Evolutionary conservation across 345 rosid species (phyloP), one percentile per base, ranked within the genome.

Genomic region (Citrus trifoliata): DNA sequence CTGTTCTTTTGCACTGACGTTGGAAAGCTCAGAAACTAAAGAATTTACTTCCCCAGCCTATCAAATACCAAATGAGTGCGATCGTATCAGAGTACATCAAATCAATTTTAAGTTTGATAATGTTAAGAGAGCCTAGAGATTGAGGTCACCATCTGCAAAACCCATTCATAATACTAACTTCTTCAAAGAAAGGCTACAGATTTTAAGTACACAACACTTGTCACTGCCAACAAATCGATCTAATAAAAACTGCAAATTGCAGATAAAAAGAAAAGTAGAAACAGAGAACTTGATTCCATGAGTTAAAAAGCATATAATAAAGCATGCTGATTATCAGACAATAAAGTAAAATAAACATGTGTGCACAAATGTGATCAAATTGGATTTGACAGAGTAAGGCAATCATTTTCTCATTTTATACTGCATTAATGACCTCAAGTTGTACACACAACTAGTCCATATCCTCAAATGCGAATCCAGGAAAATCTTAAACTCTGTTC

Each of bases 21-120:
- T 83, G 25, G 76, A 77, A 38, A 95, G 93, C 84, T 95, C 97
- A 62, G 62, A 76, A 67, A 87, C 87, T 72, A 89, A 80, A 79
- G 86, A 63, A 61, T 88, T 87, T 9, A 88, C 83, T 24, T 80
- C 82, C 25, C 83, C 91, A 58, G 87, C 93, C 99, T 93, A 86
- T 69, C 74, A 82, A 75, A 6, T 65, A 38, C 28, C 28, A 51
- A 68, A 77, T 40, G 42, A 60, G 35, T 37, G 21, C 2, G 9
- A 35, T 30, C 30, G 1, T 38, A 16, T 12, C 42, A 2, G 18
- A 28, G 21, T 7, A 27, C 22, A 14, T 61, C 42, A 22, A 35
- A 58, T 30, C 64, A 28, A 38, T 30, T 75, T 21, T 27, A 76
- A 28, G 53, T 33, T 13, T 60, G 18, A 2, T 46, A 59, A 22